Evolutionary conservation across 306 rosid genomes (phyloP), one percentile per base, ranked within the genome.

Genomic region (Astragalus membranaceus): DNA sequence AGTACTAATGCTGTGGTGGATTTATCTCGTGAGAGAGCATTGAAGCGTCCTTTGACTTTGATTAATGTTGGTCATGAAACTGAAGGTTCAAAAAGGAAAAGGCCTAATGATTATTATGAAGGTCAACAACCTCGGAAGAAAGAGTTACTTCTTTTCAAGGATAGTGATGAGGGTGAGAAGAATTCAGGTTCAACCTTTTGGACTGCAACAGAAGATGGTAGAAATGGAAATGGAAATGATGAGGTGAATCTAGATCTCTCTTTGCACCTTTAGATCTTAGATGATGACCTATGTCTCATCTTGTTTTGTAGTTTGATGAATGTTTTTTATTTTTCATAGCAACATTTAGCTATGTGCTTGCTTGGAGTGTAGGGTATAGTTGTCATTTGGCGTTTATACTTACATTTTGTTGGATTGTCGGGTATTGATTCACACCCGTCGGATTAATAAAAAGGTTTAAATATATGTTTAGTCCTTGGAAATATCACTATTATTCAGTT

Each of bases 241-340:
- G 51, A 69, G 36, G 58, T 64, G 1, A 29, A 57, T 42, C n/a
- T 78, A 23, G 86, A 84, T 77, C 79, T 80, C 36, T 73, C 70
- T 0, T 81, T 82, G 8, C 82, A 70, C 62, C 85, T 86, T 11
- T 86, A 77, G 77, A 69, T 35, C 8, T 5, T 5, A 35, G 39
- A 35, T 5, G 30, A 26, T 26, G 4, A 26, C 2, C 3, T 1
- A 26, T 26, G 30, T 26, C 30, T 26, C 30, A 26, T 26, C 3
- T 26, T 26, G 30, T 26, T 26, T 26, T 26, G 30, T 26, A 26
- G 30, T 26, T 26, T 26, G 30, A 26, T 26, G 30, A 26, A 26
- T 26, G 30, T 26, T 26, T 26, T 3, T 26, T 26, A 3, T 26
- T 26, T 20, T 2, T 26, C 30, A 26, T 26, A 26, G 30, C 30